Evolutionary conservation across 352 stramenopile species (phyloP), one percentile per base, ranked within the genome.

Genomic region (Phytophthora pisi): DNA sequence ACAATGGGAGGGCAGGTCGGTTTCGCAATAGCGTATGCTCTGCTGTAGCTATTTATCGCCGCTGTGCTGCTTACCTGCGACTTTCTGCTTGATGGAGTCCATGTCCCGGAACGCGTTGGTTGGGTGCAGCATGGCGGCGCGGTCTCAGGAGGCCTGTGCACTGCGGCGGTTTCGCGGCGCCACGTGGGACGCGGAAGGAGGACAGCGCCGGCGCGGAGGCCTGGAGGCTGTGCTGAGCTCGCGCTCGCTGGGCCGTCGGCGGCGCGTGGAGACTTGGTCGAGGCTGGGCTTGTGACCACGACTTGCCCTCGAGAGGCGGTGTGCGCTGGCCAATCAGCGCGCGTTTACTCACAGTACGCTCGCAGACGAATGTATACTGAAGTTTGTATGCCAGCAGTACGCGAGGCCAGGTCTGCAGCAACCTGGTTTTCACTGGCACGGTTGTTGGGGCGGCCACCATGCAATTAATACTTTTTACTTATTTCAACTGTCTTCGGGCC

Each of bases 71-170:
- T 31, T 62, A 89, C 81, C 81, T n/a, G 78, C 74, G 18, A 85
- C 73, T 70, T 79, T 75, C 45, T 77, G 81, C 42, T 79, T 78
- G 55, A 87, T 89, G 42, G 68, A 68, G 45, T 89, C 76, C 50
- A 89, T 73, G 57, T 85, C 78, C 51, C 66, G 68, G 64, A 89
- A 89, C 34, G 64, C 78, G 63, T 87, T 87, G 30, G 78, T 87
- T 18, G 81, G 81, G 31, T 89, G 81, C 51, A 87, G 28, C 81
- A 84, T 83, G 3, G 20, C 63, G 38, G 34, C 34, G 34, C 34
- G 10, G 34, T 40, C 45, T 45, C 50, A 45, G 38, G 5, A 30
- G n/a, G 45, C 13, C 38, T 53, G 26, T 8, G 23, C 30, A 45
- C 34, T 57, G 57, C 30, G 20, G 36, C 57, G 18, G 64, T 67